Conservation (phyloP, 2,329 filamentous ascomycete species). For the Scedosporium apiospermum region DNA sequence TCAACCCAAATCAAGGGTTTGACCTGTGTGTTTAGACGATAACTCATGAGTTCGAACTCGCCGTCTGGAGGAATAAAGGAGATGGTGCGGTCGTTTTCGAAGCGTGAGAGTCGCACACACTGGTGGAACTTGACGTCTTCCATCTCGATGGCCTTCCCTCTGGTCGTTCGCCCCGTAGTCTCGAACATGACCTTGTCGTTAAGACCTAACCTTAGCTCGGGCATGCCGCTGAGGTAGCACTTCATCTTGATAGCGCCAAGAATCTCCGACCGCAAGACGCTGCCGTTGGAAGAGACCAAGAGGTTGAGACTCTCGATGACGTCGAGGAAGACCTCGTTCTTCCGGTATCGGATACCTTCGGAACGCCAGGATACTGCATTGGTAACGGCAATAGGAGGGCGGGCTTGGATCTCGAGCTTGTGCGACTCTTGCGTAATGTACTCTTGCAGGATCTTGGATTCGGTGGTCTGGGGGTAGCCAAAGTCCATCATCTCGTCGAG, state of each 20-base stretch:
- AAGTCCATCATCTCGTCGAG: constrained; percentile 99
- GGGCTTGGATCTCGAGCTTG: constrained; percentile 92
- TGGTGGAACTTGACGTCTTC: constrained; percentile 99
- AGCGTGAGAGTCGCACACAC: constrained; percentile 87
- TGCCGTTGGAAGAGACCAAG: constrained; percentile 86
- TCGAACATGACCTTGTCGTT: constrained; percentile 99
- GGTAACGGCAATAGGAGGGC: constrained; percentile 93
- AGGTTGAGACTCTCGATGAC: constrained; percentile 96
- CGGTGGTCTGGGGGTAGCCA: constrained; percentile 96
- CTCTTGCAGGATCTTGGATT: constrained; percentile 97
- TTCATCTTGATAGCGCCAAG: constrained; percentile 99
- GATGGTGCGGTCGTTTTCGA: constrained; percentile 97
- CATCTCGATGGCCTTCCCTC: constrained; percentile 98
- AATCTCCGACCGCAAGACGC: constrained; percentile 92
- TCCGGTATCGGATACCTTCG: constrained; percentile 95
- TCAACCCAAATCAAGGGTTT: constrained; percentile 99
- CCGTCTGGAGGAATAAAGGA: constrained; percentile 98
- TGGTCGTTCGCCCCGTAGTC: constrained; percentile 84
- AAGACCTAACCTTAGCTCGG: constrained; percentile 82
- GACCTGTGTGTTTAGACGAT: constrained; percentile 95
- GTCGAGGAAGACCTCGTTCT: constrained; percentile 98
- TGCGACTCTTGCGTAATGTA: constrained; percentile 99
- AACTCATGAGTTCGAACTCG: constrained; percentile 99
- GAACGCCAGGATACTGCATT: constrained; percentile 98
- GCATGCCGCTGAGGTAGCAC: constrained; percentile 97